Percentiles rank a stretch among this genome's conserved stretches.
Conservation (phyloP, 2,329 filamentous ascomycete genomes). For the Tolypocladium cylindrosporum region DNA sequence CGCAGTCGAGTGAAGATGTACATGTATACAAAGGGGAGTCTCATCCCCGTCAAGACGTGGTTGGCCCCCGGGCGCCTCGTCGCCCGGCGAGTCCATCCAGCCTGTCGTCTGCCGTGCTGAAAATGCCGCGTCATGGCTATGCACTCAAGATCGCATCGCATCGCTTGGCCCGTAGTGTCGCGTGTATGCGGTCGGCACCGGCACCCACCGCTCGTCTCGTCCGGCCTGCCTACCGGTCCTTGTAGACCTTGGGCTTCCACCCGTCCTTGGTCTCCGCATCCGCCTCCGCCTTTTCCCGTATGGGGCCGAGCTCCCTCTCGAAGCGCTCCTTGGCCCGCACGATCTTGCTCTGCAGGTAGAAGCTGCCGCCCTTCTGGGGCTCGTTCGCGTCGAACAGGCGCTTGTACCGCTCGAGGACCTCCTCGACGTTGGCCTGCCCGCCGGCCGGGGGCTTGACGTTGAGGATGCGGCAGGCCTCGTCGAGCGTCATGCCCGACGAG, state of each 20-base stretch:
- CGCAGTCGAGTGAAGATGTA: conserved; percentile 44
- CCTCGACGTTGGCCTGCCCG: conserved; percentile 67
- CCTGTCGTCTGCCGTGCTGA: background rate
- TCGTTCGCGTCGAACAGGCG: conserved; percentile 90
- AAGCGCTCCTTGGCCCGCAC: conserved; percentile 83
- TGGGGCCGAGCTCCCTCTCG: conserved; percentile 72
- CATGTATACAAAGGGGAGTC: conserved; percentile 23
- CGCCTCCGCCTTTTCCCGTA: conserved; percentile 58
- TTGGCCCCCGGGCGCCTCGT: background rate
- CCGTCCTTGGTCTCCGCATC: conserved; percentile 76
- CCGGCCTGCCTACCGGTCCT: conserved; percentile 51
- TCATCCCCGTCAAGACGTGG: conserved; percentile 2
- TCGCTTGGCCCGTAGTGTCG: background rate
- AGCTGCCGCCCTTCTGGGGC: conserved; percentile 89
- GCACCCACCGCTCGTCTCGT: background rate
- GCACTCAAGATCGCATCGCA: background rate
- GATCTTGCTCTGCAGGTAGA: conserved; percentile 97
- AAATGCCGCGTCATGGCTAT: background rate
- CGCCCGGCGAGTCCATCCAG: background rate
- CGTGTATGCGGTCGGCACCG: background rate
- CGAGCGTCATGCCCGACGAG: conserved; percentile 73
- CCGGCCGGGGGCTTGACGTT: conserved; percentile 78
- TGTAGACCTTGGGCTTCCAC: conserved; percentile 93
- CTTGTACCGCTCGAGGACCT: conserved; percentile 83
- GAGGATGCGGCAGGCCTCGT: conserved; percentile 94